Base-by-base conservation (phyloP, 805 yeast genomes). In the Sugiyamaella smithiae region DNA sequence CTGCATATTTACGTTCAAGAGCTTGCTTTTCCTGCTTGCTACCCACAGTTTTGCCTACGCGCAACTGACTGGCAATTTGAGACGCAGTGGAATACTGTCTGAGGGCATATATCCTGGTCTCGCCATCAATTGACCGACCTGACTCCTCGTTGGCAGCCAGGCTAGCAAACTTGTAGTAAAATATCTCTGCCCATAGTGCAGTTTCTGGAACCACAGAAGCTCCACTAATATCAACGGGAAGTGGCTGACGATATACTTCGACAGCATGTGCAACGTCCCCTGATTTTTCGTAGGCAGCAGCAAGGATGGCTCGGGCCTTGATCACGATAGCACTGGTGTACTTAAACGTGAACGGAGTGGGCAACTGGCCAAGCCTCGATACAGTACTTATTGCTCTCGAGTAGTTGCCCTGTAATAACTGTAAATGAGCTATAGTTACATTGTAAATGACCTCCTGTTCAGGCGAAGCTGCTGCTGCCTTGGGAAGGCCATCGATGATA, bases 111-210 rank as follows among this genome's bases (percentile, higher is more conserved):
- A 35, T 3, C 2, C 33, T 31, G 16, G 29, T 25, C 23, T 24
- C 28, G 12, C 14, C 20, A 23, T 19, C 29, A 9, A 22, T n/a
- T 12, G 22, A 12, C 4, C 26, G 26, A 19, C 38, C 46, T 16
- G 37, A 17, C 19, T 24, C 33, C 5, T 31, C 11, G 17, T 17
- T 5, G 16, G 6, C n/a, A 9, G 20, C 41, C n/a, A 46, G 41
- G 5, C 22, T n/a, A 26, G 40, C 45, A 16, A 31, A 38, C 12
- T 26, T 28, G 26, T 49, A 49, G 28, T 49, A 49, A 38, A 62
- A 66, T 28, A 73, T 50, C 61, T 71, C 72, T 35, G 55, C 56
- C 72, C 73, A 72, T 48, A 68, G 67, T 67, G 70, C 65, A 2
- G 58, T 62, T 55, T 73, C 76, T 9, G 68, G 65, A 1, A 68